Evolutionary conservation across 2,329 filamentous ascomycete species (phyloP).

Genomic region (Phyllosticta citrichinensis): DNA sequence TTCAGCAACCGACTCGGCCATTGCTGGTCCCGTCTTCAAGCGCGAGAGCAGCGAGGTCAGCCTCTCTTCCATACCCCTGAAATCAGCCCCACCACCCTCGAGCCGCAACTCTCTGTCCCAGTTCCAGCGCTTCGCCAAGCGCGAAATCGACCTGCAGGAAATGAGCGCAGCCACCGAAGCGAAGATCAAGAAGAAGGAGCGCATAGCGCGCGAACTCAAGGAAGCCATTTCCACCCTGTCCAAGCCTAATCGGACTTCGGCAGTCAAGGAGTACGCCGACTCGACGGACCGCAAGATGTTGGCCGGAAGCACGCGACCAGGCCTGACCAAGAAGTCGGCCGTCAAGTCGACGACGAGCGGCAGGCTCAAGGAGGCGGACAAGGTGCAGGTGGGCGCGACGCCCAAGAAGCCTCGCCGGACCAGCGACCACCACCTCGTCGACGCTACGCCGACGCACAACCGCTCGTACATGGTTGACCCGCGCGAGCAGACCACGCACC

Average conservation of each 20-base stretch:
- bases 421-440: background rate
- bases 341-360: slow-evolving; percentile 14
- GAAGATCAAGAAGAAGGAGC: slow-evolving; percentile 55
- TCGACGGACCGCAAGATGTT: slow-evolving; percentile 40
- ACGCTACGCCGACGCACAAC: background rate
- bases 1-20: slow-evolving; percentile 53
- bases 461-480: background rate
- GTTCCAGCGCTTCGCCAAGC: slow-evolving; percentile 37
- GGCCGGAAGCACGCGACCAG: background rate
- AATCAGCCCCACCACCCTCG: slow-evolving; percentile 31
- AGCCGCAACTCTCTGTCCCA: slow-evolving; percentile 29
- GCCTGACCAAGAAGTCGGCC: slow-evolving; percentile 14
- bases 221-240: slow-evolving; percentile 65
- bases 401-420: slow-evolving; percentile 15
- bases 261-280: slow-evolving; percentile 56
- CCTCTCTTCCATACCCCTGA: slow-evolving; percentile 39
- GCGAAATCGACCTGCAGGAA: slow-evolving; percentile 46
- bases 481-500: slow-evolving; percentile 10
- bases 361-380: background rate
- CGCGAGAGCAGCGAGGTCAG: slow-evolving; percentile 55
- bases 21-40: slow-evolving; percentile 48
- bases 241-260: slow-evolving; percentile 64
- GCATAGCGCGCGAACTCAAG: slow-evolving; percentile 59
- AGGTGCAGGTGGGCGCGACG: slow-evolving; percentile 12
- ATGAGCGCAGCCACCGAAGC: slow-evolving; percentile 43